These are phyloP conservation scores for Leucogyrophana mollusca DNA, from an alignment of 768 basidiomycete species.

Conservation along the genomic window DNA sequence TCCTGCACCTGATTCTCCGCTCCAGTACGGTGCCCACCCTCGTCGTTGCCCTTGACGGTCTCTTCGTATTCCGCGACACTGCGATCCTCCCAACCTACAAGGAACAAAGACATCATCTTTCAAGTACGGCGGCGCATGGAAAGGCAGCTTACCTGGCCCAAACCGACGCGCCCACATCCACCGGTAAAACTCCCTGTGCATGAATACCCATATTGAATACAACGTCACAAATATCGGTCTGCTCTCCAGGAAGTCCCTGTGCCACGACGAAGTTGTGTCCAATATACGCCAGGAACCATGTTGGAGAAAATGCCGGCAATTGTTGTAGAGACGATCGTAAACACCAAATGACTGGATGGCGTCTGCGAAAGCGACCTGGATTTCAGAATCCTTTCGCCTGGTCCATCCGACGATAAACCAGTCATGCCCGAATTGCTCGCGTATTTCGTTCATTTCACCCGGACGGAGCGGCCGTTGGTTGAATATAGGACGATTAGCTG, in stretches of 20 bases:
- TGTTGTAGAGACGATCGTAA: not conserved
- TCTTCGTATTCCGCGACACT: too few species aligned
- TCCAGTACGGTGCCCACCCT: too few species aligned
- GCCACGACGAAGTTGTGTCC: not conserved
- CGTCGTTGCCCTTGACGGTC: too few species aligned
- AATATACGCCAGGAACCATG: not conserved
- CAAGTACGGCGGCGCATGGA: too few species aligned
- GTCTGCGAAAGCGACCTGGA: not conserved
- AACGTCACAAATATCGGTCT: not conserved
- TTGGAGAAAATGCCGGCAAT: conserved; percentile 1
- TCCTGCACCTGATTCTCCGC: too few species aligned
- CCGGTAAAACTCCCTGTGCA: not conserved
- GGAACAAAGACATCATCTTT: too few species aligned
- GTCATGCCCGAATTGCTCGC: not conserved
- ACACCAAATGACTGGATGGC: not conserved
- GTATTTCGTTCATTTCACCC: not conserved
- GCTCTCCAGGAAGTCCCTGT: not conserved
- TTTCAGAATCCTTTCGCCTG: not conserved
- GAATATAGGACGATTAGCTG: not conserved
- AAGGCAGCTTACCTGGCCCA: not conserved
- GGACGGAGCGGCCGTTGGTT: not conserved
- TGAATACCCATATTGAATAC: not conserved
- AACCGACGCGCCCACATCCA: not conserved
- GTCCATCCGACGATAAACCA: conserved; percentile 4
- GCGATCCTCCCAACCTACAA: too few species aligned